Conservation (phyloP, 495 filamentous ascomycete genomes). For the Haplographium delicatum region DNA sequence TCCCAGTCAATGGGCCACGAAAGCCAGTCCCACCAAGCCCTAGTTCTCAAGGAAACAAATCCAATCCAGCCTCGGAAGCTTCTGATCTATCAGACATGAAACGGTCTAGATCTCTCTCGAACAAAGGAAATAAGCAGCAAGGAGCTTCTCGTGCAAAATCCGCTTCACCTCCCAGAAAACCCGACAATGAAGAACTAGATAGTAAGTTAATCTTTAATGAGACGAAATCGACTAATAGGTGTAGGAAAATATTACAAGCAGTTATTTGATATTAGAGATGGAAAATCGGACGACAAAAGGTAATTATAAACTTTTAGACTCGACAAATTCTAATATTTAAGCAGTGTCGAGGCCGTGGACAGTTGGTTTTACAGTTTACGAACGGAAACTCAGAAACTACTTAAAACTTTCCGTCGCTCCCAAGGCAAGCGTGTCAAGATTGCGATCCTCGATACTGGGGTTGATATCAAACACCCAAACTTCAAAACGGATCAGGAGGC, state of each 20-base stretch:
- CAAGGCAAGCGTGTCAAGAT: neutral
- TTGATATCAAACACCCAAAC: neutral
- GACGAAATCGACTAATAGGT: neutral
- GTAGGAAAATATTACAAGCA: neutral
- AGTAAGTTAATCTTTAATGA: neutral
- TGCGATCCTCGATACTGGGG: neutral
- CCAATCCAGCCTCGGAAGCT: too few relatives aligned
- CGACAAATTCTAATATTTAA: neutral
- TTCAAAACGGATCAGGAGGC: neutral
- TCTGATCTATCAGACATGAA: neutral
- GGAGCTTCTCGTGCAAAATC: neutral
- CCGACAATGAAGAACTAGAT: too few relatives aligned
- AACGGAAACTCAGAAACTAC: constrained; percentile 1
- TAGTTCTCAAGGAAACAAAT: neutral
- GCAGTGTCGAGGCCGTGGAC: neutral
- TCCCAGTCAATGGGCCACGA: neutral
- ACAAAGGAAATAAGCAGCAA: neutral
- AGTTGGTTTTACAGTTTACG: neutral
- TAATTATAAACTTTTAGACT: neutral
- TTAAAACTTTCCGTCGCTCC: neutral
- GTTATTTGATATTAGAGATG: neutral
- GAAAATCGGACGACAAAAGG: constrained; percentile 2
- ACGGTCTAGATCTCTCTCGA: neutral
- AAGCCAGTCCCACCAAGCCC: neutral
- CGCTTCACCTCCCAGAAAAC: too few relatives aligned